These are phyloP conservation scores for Akanthomyces uredinophilus DNA, from an alignment of 2,329 filamentous ascomycete species.

Conservation along the genomic window DNA sequence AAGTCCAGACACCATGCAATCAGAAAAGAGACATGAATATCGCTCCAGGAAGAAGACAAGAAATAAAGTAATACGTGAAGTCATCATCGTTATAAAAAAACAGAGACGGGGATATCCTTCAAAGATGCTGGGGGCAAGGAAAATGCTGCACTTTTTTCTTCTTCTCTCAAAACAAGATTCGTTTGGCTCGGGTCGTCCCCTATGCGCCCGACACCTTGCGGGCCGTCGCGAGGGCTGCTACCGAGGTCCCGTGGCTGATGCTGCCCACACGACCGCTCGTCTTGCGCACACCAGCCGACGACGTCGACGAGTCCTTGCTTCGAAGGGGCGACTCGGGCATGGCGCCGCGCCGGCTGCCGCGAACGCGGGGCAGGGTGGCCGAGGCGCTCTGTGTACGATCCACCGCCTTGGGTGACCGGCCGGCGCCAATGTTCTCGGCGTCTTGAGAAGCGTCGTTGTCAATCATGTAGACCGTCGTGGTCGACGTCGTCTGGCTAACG, in stretches of 20 bases:
- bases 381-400: conserved; percentile 51
- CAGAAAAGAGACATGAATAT: conserved; percentile 29
- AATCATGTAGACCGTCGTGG: conserved; percentile 54
- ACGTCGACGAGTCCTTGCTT: conserved; percentile 40
- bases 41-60: conserved; percentile 22
- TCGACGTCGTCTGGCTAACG: conserved; percentile 70
- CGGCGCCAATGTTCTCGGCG: conserved; percentile 61
- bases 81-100: conserved; percentile 38
- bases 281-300: conserved; percentile 51
- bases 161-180: conserved; percentile 14
- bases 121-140: conserved; percentile 14
- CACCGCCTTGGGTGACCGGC: conserved; percentile 55
- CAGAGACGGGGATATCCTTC: neutral
- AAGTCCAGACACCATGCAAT: conserved; percentile 39
- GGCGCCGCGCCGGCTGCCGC: conserved; percentile 50
- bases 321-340: conserved; percentile 43
- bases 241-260: conserved; percentile 40
- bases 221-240: conserved; percentile 38
- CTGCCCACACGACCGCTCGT: conserved; percentile 62
- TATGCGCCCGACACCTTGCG: conserved; percentile 50
- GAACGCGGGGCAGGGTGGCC: conserved; percentile 58
- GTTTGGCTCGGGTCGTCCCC: conserved; percentile 22
- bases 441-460: conserved; percentile 67
- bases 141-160: conserved; percentile 16
- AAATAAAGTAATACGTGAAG: conserved; percentile 26